Conservation (phyloP, 108 stramenopile species). For the Skeletonema menzelii region DNA sequence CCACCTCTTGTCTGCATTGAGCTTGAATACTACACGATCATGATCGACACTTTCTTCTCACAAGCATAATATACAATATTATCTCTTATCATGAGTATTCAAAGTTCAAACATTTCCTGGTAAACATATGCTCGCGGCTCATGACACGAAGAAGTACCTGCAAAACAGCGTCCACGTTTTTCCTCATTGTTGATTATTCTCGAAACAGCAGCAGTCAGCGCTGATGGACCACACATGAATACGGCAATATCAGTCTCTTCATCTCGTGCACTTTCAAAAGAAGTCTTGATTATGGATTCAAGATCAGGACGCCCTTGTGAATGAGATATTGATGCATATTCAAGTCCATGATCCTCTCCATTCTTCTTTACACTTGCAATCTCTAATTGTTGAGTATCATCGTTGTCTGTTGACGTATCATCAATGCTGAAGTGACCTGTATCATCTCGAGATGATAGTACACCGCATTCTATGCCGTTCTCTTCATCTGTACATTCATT, state of each 20-base stretch:
- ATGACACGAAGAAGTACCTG: background rate
- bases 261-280: background rate
- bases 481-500: background rate
- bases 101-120: slow-evolving; percentile 26
- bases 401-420: background rate
- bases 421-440: background rate
- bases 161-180: background rate
- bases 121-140: slow-evolving; percentile 4
- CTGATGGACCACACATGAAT: slow-evolving; percentile 45
- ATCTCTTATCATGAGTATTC: background rate
- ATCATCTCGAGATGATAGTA: background rate
- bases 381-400: background rate
- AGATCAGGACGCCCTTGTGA: slow-evolving; percentile 13
- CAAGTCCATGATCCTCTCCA: background rate
- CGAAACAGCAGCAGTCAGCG: slow-evolving; percentile 25
- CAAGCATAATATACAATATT: too few species aligned
- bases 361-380: background rate
- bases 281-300: background rate
- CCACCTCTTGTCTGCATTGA: too few species aligned
- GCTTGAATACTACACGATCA: too few species aligned
- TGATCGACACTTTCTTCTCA: too few species aligned
- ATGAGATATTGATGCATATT: slow-evolving; percentile 3
- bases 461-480: slow-evolving; percentile 12
- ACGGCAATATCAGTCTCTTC: slow-evolving; percentile 19
- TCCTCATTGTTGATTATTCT: slow-evolving; percentile 17